A percentile compares a stretch with the other conserved stretches of the same genome.
Conservation (phyloP, 2,329 filamentous ascomycete species). For the Xylariaceae sp. region DNA sequence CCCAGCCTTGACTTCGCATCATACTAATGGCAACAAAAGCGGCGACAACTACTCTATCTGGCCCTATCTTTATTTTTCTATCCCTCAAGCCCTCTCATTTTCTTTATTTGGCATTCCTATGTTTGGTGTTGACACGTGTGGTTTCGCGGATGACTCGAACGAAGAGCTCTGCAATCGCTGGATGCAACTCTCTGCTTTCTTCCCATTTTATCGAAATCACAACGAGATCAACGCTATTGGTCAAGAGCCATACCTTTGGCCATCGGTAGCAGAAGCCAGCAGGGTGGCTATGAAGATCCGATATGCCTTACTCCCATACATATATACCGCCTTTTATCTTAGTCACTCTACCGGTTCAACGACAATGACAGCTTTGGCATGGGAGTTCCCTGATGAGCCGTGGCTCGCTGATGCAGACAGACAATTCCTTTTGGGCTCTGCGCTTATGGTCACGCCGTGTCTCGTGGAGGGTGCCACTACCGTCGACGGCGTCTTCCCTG, state of each 20-base stretch:
- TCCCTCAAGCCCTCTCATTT: slow-evolving; percentile 73
- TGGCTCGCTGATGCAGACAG: slow-evolving; percentile 61
- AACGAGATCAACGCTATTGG: slow-evolving; percentile 56
- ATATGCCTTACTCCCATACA: slow-evolving; percentile 67
- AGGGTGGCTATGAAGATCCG: slow-evolving; percentile 65
- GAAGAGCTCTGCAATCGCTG: slow-evolving; percentile 69
- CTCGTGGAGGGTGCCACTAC: slow-evolving; percentile 57
- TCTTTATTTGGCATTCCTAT: slow-evolving; percentile 72
- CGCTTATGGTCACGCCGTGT: slow-evolving; percentile 63
- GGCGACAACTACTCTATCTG: slow-evolving; percentile 70
- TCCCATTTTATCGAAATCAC: slow-evolving; percentile 76
- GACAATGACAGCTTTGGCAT: slow-evolving; percentile 68
- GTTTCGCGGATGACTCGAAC: slow-evolving; percentile 64
- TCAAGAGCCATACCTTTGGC: slow-evolving; percentile 72
- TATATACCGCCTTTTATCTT: slow-evolving; percentile 69
- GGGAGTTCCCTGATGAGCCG: slow-evolving; percentile 72
- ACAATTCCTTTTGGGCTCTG: slow-evolving; percentile 67
- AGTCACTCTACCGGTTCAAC: slow-evolving; percentile 64
- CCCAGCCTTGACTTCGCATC: background rate
- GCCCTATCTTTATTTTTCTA: slow-evolving; percentile 71
- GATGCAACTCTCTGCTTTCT: slow-evolving; percentile 71
- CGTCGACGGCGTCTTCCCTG: slow-evolving; percentile 67
- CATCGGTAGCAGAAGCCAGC: slow-evolving; percentile 59
- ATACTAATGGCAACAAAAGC: slow-evolving; percentile 27
- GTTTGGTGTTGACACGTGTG: slow-evolving; percentile 68